These are phyloP conservation scores for Saitozyma sp. DNA, from an alignment of 768 basidiomycete genomes.

Conservation along the genomic window DNA sequence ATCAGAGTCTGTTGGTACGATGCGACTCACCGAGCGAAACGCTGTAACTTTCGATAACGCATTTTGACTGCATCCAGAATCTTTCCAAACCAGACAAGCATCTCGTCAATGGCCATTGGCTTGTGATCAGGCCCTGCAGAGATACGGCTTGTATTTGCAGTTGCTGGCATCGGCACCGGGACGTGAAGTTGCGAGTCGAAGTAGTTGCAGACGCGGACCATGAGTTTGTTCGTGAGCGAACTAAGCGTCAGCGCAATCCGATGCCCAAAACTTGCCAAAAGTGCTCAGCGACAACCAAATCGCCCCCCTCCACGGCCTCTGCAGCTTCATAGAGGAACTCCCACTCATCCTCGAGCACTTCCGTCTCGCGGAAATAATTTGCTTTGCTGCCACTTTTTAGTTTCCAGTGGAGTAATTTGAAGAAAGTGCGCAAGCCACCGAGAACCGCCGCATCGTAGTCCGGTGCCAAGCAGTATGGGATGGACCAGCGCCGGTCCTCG, in stretches of 20 bases:
- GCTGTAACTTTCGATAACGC: slow-evolving; percentile 88
- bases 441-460: slow-evolving; percentile 89
- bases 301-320: slow-evolving; percentile 80
- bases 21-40: slow-evolving; percentile 73
- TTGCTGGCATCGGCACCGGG: slow-evolving; percentile 31
- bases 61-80: slow-evolving; percentile 88
- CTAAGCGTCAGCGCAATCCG: slow-evolving; percentile 55
- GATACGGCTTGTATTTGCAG: slow-evolving; percentile 1
- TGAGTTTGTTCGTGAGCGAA: slow-evolving; percentile 85
- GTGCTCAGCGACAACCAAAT: slow-evolving; percentile 88
- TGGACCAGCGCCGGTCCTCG: slow-evolving; percentile 78
- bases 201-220: slow-evolving; percentile 87
- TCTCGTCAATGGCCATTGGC: slow-evolving; percentile 75
- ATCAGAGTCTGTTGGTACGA: background rate
- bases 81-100: slow-evolving; percentile 85
- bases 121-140: slow-evolving; percentile 3
- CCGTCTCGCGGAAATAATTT: slow-evolving; percentile 96
- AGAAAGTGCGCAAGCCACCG: slow-evolving; percentile 83
- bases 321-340: slow-evolving; percentile 91
- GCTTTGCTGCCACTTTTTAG: slow-evolving; percentile 87
- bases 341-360: slow-evolving; percentile 96
- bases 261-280: slow-evolving; percentile 67
- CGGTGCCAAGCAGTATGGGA: slow-evolving; percentile 82
- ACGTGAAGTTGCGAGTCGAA: slow-evolving; percentile 88
- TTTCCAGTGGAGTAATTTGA: slow-evolving; percentile 92